Base-by-base conservation (phyloP, 1,284 basidiomycete species). In the Abortiporus biennis region DNA sequence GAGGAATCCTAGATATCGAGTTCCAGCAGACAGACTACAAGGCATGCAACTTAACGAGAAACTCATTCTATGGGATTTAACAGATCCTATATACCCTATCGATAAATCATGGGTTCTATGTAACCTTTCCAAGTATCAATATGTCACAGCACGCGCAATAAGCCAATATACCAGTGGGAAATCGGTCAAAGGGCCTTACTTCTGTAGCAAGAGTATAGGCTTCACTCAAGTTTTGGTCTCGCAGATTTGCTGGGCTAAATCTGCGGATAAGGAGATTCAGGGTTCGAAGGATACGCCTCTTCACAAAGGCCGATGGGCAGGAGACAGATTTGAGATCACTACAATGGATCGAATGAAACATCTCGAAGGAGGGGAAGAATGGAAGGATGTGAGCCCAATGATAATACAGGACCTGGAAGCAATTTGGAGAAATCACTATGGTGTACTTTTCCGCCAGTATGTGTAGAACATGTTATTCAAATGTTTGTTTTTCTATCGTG, bases 101-200 rank as follows among this genome's bases (percentile, higher is more conserved):
- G 22, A 24, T n/a, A 8, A 17, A 29, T 20, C 24, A 22, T 36
- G n/a, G 22, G 49, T 44, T 3, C 42, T 50, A 9, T 50, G 40
- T 41, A 50, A 49, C 45, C 22, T 47, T 9, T 36, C 50, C 22
- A 45, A 47, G 21, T 32, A 40, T 27, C 40, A 44, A 22, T 48
- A 41, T 37, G 38, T 51, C 9, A 39, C 38, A 19, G 25, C 31
- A 4, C 23, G 19, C 12, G 33, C 39, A 4, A 33, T 23, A 1
- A 24, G 24, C 20, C 38, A 9, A 4, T 19, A 40, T 22, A 43
- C 41, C 8, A n/a, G n/a, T 8, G 11, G 13, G 35, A 36, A 42
- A n/a, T 36, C 13, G 16, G 22, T 25, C 23, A 37, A 22, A 15
- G 40, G 37, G 9, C 37, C 37, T n/a, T 25, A 15, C 24, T 19